Evolutionary conservation across 2,329 filamentous ascomycete genomes (phyloP), one percentile per base, ranked within the genome.

Genomic region (Sarocladium brachiariae): DNA sequence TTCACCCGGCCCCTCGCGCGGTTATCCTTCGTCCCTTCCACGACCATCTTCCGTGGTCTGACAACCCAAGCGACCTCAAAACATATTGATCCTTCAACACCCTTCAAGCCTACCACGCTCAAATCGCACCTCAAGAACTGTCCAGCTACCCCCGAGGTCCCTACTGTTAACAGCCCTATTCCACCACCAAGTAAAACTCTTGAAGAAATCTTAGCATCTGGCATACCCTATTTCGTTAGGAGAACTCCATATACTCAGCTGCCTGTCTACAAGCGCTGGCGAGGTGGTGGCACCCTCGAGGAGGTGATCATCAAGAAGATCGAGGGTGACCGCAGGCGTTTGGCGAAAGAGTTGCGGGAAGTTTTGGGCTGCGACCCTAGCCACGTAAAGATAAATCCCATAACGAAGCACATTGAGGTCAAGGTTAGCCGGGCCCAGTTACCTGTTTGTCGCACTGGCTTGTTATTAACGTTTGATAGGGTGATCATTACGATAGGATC

Each of bases 271-370:
- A 74, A 83, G 14, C 74, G 82, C 57, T 73, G 70, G 56, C 91
- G 88, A 71, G 76, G 81, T 11, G 89, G 89, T 49, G 88, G 89
- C 13, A 93, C 87, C 56, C 75, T 83, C 62, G 80, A 83, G 59
- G 69, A 87, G 60, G 95, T 92, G 4, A 68, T 81, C 51, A 70
- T 99, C 51, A 86, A 89, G 65, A 90, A 87, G 68, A 77, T 92
- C 47, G 82, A 89, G 52, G 93, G 93, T 14, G 78, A 95, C 63
- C 61, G 82, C 47, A 66, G 72, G 27, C 77, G 72, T 2, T 64
- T 97, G 56, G 75, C 80, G 54, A 67, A 76, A 31, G 85, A 90
- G 58, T 63, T 97, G 51, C 70, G 74, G 33, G 62, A 69, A 18
- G 76, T 74, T 10, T 65, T 96, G 54, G 68, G 73, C 1, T 61